Base-by-base conservation (phyloP, 1,139 yeast genomes). In the Scheffersomyces illinoinensis region DNA sequence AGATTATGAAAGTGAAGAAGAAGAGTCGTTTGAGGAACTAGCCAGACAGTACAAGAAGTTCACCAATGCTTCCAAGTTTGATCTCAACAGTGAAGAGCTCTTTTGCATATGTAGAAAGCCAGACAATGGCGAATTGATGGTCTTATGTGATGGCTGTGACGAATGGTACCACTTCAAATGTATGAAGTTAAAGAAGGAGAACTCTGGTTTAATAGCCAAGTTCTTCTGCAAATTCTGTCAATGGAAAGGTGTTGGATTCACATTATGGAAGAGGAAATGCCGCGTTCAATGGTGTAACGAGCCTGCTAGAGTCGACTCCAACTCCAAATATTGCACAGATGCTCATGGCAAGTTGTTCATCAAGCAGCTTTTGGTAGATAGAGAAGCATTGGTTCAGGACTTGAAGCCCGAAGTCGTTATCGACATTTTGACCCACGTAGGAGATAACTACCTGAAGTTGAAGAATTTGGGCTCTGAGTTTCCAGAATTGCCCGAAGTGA, bases 151-250 rank as follows among this genome's bases (percentile, higher is more conserved):
- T 71, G 93, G 92, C 7, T 93, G 98, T 74, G 97, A 93, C 68
- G 97, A 91, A 63, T 93, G 98, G 98, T 93, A 83, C 69, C 98
- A 93, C 73, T 91, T 93, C 71, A 79, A 77, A 54, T 93, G 98
- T 68, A 85, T 93, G 81, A 82, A 82, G 60, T 71, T 93, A 54
- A 79, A 86, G 55, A 74, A 73, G n/a, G 73, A 77, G 52, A 84
- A 83, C 67, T 83, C 85, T 57, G 78, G 81, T 53, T 76, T 93
- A 57, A 87, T 93, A 8, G 82, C 85, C 54, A 84, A 83, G 59
- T 93, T 84, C 69, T 89, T 78, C 67, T 93, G 98, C 68, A 90
- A 90, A 18, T 85, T 86, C 61, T 93, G 98, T 71, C 83, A 81
- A 55, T 81, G 85, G 71, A 72, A 81, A 59, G 82, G 77, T 33